Evolutionary conservation across 768 basidiomycete genomes (phyloP), one percentile per base, ranked within the genome.

Genomic region (Xerocomellus intermedius): DNA sequence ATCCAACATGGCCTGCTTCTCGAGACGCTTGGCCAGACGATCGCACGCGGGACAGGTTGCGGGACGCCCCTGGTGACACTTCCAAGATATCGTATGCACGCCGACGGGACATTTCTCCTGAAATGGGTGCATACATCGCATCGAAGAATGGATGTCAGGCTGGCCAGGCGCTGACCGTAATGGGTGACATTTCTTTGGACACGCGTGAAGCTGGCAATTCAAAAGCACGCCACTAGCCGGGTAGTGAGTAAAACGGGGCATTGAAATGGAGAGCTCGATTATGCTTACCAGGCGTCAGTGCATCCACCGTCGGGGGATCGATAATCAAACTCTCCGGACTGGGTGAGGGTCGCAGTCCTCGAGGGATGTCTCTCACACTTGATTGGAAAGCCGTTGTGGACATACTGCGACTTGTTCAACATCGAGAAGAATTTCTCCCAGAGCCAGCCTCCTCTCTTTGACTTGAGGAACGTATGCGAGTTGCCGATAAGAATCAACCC

Each of bases 401-500:
- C 58, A 52, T 87, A 77, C 0, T 73, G 68, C 4, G 69, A 71
- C 3, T 66, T 49, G 22, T 65, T 57, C 16, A 88, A 58, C 48
- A 81, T 57, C 1, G 67, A 62, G 48, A 88, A 78, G 6, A 88
- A 73, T 13, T 65, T 63, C 0, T 48, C 62, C 86, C 86, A 89
- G 0, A 85, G 52, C 1, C 72, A 73, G 5, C 67, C 69, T 1
- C 85, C 85, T 57, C 78, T 83, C 32, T 75, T 77, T 8, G 86
- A 74, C 5, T 76, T 71, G 39, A 69, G 65, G 71, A 88, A 88
- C 0, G 87, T 89, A 4, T 80, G 60, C 0, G 79, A 70, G 59
- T 89, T 87, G 8, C 87, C 87, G 22, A 89, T 78, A 68, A 89
- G 77, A 53, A 89, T 81, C 14, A 87, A 64, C 0, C 78, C 83